Evolutionary conservation across 345 rosid species (phyloP).

Genomic region (Rhodamnia rubescens): DNA sequence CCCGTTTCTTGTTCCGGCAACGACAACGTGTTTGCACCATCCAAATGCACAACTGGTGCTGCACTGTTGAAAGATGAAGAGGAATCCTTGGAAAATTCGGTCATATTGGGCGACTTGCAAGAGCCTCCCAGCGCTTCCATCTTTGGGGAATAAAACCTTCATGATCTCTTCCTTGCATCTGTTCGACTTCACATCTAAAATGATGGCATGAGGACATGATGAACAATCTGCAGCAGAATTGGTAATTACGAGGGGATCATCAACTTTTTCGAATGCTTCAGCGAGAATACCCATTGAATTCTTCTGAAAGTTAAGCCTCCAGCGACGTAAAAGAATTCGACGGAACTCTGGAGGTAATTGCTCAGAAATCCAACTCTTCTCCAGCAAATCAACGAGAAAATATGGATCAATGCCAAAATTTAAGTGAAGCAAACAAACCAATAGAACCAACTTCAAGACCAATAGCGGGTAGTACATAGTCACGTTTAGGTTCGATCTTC

Average conservation of each 20-base stretch:
- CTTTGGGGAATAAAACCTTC: slow-evolving; percentile 6
- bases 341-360: slow-evolving; percentile 8
- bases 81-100: neutral
- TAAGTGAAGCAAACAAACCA: slow-evolving; percentile 17
- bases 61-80: neutral
- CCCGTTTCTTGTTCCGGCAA: neutral
- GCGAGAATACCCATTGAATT: neutral
- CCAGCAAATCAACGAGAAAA: slow-evolving; percentile 7
- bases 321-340: neutral
- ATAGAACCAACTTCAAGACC: slow-evolving; percentile 20
- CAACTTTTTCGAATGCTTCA: slow-evolving; percentile 13
- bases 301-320: neutral
- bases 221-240: neutral
- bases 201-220: slow-evolving; percentile 2
- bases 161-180: slow-evolving; percentile 14
- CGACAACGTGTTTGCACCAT: neutral
- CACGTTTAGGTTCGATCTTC: neutral
- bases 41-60: neutral
- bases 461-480: slow-evolving; percentile 1
- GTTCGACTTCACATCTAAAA: slow-evolving; percentile 17
- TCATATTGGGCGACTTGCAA: neutral
- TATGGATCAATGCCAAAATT: slow-evolving; percentile 12
- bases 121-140: neutral
- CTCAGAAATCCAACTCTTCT: neutral
- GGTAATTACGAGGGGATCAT: slow-evolving; percentile 24